These are phyloP conservation scores for Sarcocystis neurona DNA, from an alignment of 169 alveolate species.

Conservation along the genomic window DNA sequence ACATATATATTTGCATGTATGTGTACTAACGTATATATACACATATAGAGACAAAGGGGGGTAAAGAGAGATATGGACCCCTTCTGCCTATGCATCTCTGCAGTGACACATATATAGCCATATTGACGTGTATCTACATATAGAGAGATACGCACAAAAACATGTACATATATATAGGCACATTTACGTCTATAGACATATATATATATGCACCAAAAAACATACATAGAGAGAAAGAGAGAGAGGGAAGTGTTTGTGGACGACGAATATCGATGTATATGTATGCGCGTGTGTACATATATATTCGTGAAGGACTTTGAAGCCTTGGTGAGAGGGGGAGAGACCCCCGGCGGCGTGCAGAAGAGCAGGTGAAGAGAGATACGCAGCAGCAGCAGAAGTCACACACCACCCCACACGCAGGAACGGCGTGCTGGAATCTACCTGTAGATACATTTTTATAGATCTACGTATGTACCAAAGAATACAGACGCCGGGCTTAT, in stretches of 20 bases:
- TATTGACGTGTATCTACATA: background rate
- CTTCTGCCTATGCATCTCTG: no score
- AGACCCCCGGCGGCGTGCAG: background rate
- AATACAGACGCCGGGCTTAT: background rate
- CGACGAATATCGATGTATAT: background rate
- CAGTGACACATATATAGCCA: background rate
- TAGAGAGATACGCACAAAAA: background rate
- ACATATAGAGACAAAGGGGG: background rate
- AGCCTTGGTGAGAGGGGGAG: background rate
- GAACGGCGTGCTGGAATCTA: no score
- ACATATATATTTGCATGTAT: background rate
- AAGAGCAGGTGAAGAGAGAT: no score
- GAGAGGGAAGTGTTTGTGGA: background rate
- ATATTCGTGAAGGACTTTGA: background rate
- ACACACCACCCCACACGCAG: no score
- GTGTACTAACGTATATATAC: background rate
- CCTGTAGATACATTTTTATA: no score
- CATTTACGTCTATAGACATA: no score
- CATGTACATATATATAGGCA: no score
- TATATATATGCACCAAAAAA: no score
- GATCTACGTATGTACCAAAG: no score
- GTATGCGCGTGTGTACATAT: background rate
- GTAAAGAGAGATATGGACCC: background rate
- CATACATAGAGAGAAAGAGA: background rate
- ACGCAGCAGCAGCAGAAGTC: conserved; percentile 44